Evolutionary conservation across 768 basidiomycete species (phyloP).

Genomic region (Amanita subjunquillea): DNA sequence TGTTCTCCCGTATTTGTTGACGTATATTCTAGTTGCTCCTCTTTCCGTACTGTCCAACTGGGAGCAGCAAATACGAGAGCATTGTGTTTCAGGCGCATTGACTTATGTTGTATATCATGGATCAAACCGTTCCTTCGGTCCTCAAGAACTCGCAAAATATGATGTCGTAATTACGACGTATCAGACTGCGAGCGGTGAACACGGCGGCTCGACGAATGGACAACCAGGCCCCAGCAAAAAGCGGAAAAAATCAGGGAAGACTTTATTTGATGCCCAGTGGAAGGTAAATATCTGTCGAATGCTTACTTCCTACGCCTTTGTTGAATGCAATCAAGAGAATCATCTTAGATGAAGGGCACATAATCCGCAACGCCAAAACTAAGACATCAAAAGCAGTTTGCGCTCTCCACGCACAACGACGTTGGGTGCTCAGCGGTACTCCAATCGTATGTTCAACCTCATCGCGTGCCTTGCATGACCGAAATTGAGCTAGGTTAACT

Average conservation of each 20-base stretch:
- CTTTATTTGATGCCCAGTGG: conserved; percentile 67
- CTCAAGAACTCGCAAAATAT: conserved; percentile 50
- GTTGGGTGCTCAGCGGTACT: conserved; percentile 79
- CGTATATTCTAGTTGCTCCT: conserved; percentile 47
- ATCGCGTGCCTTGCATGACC: not conserved
- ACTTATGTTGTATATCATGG: conserved; percentile 65
- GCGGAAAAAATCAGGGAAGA: conserved; percentile 50
- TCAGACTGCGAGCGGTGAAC: conserved; percentile 56
- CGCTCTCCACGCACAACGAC: conserved; percentile 54
- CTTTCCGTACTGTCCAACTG: conserved; percentile 82
- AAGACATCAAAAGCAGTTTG: conserved; percentile 71
- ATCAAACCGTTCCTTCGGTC: conserved; percentile 43
- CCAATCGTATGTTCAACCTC: conserved; percentile 60
- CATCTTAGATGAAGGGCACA: conserved; percentile 86
- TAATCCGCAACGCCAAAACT: conserved; percentile 76
- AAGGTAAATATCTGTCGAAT: conserved; percentile 37
- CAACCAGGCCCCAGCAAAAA: conserved; percentile 34
- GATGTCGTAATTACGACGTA: conserved; percentile 85
- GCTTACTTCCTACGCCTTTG: not conserved
- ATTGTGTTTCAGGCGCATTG: conserved; percentile 44
- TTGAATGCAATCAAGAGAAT: conserved; percentile 37
- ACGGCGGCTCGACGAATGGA: conserved; percentile 19
- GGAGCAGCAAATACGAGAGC: conserved; percentile 77
- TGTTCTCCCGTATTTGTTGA: not conserved
- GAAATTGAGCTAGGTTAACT: conserved; percentile 51